Conservation (phyloP, 495 filamentous ascomycete species). For the Cenococcum geophilum region DNA sequence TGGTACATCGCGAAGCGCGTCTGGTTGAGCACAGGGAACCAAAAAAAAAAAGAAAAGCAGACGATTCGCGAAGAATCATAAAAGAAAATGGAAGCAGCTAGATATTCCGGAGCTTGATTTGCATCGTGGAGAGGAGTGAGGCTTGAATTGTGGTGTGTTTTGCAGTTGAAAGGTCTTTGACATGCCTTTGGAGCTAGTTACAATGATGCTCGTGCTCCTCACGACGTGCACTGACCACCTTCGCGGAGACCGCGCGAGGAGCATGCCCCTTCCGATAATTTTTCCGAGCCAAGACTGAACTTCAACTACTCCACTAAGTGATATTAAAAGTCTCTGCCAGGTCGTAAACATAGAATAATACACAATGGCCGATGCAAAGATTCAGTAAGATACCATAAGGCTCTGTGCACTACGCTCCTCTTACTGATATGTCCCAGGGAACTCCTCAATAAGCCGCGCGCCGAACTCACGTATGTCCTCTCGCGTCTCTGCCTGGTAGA, state of each 20-base stretch:
- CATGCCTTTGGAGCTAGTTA: neutral
- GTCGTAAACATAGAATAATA: slow-evolving; percentile 25
- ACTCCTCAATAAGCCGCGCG: slow-evolving; percentile 70
- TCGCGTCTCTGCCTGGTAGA: slow-evolving; percentile 1
- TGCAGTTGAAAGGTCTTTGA: neutral
- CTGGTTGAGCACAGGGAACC: neutral
- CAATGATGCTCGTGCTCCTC: neutral
- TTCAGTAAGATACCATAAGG: slow-evolving; percentile 53
- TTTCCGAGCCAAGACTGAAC: neutral
- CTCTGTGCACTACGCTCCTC: neutral
- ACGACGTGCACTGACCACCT: neutral
- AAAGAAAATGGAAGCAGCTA: too few relatives aligned
- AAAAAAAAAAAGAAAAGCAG: too few relatives aligned
- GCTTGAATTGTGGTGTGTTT: too few relatives aligned
- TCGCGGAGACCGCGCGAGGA: neutral
- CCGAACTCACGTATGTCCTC: slow-evolving; percentile 67
- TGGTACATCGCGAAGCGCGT: slow-evolving; percentile 5
- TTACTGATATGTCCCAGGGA: slow-evolving; percentile 52
- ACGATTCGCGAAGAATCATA: too few relatives aligned
- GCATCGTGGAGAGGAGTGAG: too few relatives aligned
- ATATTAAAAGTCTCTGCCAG: neutral
- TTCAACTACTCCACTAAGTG: neutral
- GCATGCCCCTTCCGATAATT: too few relatives aligned
- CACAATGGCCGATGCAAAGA: slow-evolving; percentile 67
- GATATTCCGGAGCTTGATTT: too few relatives aligned